These are phyloP conservation scores for Aspergillus neotritici DNA, from an alignment of 2,329 filamentous ascomycete genomes.

Conservation along the genomic window DNA sequence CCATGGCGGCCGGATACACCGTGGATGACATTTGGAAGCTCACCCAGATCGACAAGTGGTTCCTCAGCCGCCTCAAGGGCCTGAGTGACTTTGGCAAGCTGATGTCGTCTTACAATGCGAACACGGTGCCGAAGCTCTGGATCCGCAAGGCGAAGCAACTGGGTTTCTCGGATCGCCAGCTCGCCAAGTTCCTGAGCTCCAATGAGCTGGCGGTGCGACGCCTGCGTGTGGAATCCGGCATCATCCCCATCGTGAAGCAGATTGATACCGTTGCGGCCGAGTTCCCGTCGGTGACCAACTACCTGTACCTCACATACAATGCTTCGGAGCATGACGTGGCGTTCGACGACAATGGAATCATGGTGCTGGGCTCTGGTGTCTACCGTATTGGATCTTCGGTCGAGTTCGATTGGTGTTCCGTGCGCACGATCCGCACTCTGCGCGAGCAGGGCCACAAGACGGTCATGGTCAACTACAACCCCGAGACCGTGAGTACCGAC, in stretches of 20 bases:
- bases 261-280: slow-evolving; percentile 98
- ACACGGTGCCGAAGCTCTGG: slow-evolving; percentile 58
- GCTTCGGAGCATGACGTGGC: slow-evolving; percentile 74
- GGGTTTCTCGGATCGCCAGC: slow-evolving; percentile 88
- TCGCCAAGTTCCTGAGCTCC: slow-evolving; percentile 89
- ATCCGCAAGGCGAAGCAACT: slow-evolving; percentile 84
- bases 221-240: slow-evolving; percentile 75
- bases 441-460: slow-evolving; percentile 83
- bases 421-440: slow-evolving; percentile 85
- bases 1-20: slow-evolving; percentile 88
- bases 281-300: slow-evolving; percentile 91
- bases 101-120: slow-evolving; percentile 65
- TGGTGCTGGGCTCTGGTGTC: slow-evolving; percentile 93
- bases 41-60: slow-evolving; percentile 99
- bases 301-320: slow-evolving; percentile 94
- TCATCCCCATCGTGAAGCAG: slow-evolving; percentile 89
- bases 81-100: slow-evolving; percentile 81
- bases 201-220: slow-evolving; percentile 87
- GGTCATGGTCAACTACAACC: slow-evolving; percentile 93
- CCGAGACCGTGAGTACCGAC: slow-evolving; percentile 83
- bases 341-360: slow-evolving; percentile 86
- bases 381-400: slow-evolving; percentile 97
- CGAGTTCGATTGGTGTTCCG: slow-evolving; percentile 99
- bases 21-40: slow-evolving; percentile 98
- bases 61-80: slow-evolving; percentile 83